Evolutionary conservation across 2,329 filamentous ascomycete genomes (phyloP).

Genomic region (Parasarocladium wereldwijsianum): DNA sequence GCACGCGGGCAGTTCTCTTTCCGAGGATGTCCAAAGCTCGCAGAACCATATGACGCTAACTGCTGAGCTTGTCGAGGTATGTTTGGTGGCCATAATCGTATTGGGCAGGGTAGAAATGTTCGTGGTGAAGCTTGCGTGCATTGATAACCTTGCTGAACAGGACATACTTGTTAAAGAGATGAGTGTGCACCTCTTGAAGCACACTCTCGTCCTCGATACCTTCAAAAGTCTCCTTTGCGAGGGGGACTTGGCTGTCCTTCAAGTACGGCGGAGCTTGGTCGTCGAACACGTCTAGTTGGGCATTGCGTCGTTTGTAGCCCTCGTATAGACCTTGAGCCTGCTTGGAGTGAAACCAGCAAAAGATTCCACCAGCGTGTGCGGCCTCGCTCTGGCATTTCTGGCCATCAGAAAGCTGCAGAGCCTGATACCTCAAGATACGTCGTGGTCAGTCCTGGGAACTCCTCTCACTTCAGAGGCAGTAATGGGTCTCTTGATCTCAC

Average conservation of each 20-base stretch:
- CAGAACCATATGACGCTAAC: constrained; percentile 8
- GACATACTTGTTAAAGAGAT: constrained; percentile 11
- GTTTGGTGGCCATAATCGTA: constrained; percentile 12
- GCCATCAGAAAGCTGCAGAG: constrained; percentile 14
- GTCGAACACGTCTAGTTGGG: constrained; percentile 9
- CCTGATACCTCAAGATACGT: no score
- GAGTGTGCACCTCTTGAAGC: constrained; percentile 8
- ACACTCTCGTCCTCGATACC: constrained; percentile 6
- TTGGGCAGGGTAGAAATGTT: constrained; percentile 12
- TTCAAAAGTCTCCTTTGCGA: constrained; percentile 11
- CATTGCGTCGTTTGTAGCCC: constrained; percentile 14
- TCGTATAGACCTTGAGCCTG: constrained; percentile 11
- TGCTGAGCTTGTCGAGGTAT: constrained; percentile 13
- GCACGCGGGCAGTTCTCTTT: constrained; percentile 9
- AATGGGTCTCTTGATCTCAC: no score
- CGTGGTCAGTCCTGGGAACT: no score
- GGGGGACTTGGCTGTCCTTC: constrained; percentile 5
- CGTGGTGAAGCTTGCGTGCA: constrained; percentile 12
- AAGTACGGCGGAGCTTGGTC: constrained; percentile 8
- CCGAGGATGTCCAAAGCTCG: constrained; percentile 8
- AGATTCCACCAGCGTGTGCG: constrained; percentile 11
- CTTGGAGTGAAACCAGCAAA: constrained; percentile 12
- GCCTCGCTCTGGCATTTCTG: constrained; percentile 47
- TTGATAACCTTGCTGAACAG: constrained; percentile 12
- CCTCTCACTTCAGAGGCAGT: no score